These are phyloP conservation scores for carrot (Daucus carota) DNA, from an alignment of 129 eudicot species.

Conservation along the genomic window DH1_v3.0 NC_030388.2:30847001-30847500, in stretches of 20 bases:
- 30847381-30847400: background rate
- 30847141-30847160: slow-evolving; percentile 50
- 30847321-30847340: slow-evolving; percentile 61
- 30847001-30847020: slow-evolving; percentile 11
- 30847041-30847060: slow-evolving; percentile 61
- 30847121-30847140: slow-evolving; percentile 33
- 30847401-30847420: background rate
- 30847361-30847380: slow-evolving; percentile 16
- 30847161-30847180: background rate
- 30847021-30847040: slow-evolving; percentile 58
- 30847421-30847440: too few relatives aligned
- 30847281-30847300: slow-evolving; percentile 22
- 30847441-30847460: slow-evolving; percentile 35
- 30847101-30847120: slow-evolving; percentile 41
- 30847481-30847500: slow-evolving; percentile 57
- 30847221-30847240: background rate
- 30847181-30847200: background rate
- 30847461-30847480: slow-evolving; percentile 58
- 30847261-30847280: background rate
- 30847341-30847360: slow-evolving; percentile 48
- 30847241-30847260: background rate
- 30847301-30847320: slow-evolving; percentile 39
- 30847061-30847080: slow-evolving; percentile 51
- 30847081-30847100: slow-evolving; percentile 73
- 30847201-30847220: background rate